A percentile compares a stretch with the other conserved stretches of the same genome.
phyloP scores from a whole-genome alignment of 2,329 filamentous ascomycete genomes.

The Mycosphaerella sp. region DNA sequence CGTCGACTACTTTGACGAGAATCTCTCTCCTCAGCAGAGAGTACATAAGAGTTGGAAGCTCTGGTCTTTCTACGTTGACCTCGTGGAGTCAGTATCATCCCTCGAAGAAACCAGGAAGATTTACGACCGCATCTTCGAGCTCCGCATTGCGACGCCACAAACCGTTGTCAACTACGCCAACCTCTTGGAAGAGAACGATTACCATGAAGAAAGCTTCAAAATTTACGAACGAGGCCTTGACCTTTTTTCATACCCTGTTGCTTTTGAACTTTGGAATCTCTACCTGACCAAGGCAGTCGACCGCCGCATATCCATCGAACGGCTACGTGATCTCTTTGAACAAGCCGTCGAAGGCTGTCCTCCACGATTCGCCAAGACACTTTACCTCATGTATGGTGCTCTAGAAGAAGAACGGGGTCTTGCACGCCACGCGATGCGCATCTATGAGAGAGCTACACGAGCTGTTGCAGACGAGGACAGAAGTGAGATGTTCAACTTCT shows the following conservation, averaged over 20 bases:
- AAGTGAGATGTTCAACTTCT: constrained; percentile 98
- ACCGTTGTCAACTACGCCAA: constrained; percentile 99
- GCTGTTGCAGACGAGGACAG: constrained; percentile 92
- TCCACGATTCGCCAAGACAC: constrained; percentile 87
- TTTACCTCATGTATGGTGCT: constrained; percentile 98
- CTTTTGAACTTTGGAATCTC: constrained; percentile 97
- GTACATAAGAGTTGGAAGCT: constrained; percentile 99
- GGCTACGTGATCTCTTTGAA: constrained; percentile 90
- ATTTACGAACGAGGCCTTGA: constrained; percentile 92
- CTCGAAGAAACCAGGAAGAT: constrained; percentile 89
- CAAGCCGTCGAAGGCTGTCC: constrained; percentile 93
- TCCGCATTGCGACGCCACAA: constrained; percentile 94
- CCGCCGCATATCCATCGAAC: constrained; percentile 90
- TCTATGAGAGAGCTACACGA: constrained; percentile 93
- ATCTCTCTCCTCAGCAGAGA: constrained; percentile 83
- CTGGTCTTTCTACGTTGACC: constrained; percentile 98
- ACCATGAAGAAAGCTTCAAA: constrained; percentile 97
- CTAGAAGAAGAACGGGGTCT: constrained; percentile 93
- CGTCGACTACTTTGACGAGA: constrained; percentile 99
- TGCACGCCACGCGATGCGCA: constrained; percentile 94
- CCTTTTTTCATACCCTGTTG: constrained; percentile 97
- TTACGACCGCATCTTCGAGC: constrained; percentile 96
- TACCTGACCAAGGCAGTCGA: constrained; percentile 97
- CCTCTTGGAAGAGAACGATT: constrained; percentile 85
- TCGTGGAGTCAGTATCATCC: constrained; percentile 88